A percentile compares a stretch with the other conserved stretches of the same genome.
These are phyloP conservation scores for Fusarium temperatum DNA, from an alignment of 2,329 filamentous ascomycete species.

Conservation along the genomic window DNA sequence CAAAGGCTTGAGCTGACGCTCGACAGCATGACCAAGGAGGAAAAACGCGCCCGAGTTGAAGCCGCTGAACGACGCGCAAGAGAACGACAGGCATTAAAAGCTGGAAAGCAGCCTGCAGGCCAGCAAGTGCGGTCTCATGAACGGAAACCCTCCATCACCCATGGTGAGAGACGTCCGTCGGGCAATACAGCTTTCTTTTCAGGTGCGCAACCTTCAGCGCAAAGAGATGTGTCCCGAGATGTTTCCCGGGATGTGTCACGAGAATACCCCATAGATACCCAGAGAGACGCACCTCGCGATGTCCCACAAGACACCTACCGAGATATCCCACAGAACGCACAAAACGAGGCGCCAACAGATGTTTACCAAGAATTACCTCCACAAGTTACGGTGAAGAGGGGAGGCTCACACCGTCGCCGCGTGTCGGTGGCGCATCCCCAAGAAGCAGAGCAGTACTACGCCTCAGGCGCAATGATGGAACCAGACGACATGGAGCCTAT, in stretches of 20 bases:
- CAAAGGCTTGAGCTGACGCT: slow-evolving; percentile 93
- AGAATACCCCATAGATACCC: slow-evolving; percentile 25
- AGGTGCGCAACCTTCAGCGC: slow-evolving; percentile 16
- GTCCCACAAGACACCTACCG: slow-evolving; percentile 12
- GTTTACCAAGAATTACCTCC: slow-evolving; percentile 25
- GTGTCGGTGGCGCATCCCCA: slow-evolving; percentile 33
- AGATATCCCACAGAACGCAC: slow-evolving; percentile 22
- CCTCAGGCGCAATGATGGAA: slow-evolving; percentile 34
- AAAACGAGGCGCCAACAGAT: slow-evolving; percentile 20
- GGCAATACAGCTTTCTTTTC: slow-evolving; percentile 19
- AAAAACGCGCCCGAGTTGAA: slow-evolving; percentile 85
- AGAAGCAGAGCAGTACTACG: slow-evolving; percentile 34
- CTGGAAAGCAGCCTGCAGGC: slow-evolving; percentile 37
- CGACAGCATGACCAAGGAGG: slow-evolving; percentile 93
- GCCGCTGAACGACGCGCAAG: slow-evolving; percentile 80
- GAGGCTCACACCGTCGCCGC: slow-evolving; percentile 28
- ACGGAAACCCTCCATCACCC: slow-evolving; percentile 32
- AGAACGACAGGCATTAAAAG: slow-evolving; percentile 62
- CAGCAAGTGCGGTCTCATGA: slow-evolving; percentile 37
- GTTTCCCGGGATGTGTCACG: neutral
- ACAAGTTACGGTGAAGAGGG: slow-evolving; percentile 30
- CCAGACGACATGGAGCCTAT: slow-evolving; percentile 22
- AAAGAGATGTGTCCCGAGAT: slow-evolving; percentile 21
- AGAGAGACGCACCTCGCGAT: slow-evolving; percentile 7
- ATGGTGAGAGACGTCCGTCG: slow-evolving; percentile 29